Conservation (phyloP, 75 land plant species). For the Pinus albicaulis region DNA sequence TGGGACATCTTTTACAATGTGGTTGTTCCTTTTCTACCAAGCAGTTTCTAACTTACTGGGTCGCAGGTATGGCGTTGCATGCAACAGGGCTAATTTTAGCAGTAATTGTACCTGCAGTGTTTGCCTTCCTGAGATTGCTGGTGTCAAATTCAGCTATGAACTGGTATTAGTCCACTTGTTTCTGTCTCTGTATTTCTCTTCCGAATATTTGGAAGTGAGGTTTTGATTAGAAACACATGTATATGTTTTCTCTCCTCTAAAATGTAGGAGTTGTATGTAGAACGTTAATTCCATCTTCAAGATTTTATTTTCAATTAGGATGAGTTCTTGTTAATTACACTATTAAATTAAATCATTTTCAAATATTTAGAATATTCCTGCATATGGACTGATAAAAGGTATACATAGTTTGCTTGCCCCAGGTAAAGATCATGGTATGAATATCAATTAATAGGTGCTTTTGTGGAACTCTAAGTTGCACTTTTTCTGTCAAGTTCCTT, state of each 20-base stretch:
- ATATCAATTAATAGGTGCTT: background rate
- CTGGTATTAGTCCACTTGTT: conserved; percentile 44
- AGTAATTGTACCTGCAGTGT: conserved; percentile 56
- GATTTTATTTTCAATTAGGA: background rate
- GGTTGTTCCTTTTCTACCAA: too few species aligned
- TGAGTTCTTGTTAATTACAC: background rate
- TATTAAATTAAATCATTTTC: background rate
- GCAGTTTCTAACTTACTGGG: background rate
- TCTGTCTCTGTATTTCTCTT: background rate
- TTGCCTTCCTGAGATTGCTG: conserved; percentile 60
- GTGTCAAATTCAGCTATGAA: conserved; percentile 71
- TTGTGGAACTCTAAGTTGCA: background rate
- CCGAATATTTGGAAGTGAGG: background rate
- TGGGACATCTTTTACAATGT: background rate
- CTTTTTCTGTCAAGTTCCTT: background rate
- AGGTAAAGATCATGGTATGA: background rate
- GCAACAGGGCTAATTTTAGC: conserved; percentile 49
- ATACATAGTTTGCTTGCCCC: background rate
- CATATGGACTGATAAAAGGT: background rate
- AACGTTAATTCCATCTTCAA: background rate
- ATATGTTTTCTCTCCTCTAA: background rate
- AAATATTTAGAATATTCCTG: background rate
- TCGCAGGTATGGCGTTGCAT: conserved; percentile 68
- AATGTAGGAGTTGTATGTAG: background rate
- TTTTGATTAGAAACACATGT: background rate